Conservation (phyloP, 441 rosid genomes). For the Capsella rubella region DNA sequence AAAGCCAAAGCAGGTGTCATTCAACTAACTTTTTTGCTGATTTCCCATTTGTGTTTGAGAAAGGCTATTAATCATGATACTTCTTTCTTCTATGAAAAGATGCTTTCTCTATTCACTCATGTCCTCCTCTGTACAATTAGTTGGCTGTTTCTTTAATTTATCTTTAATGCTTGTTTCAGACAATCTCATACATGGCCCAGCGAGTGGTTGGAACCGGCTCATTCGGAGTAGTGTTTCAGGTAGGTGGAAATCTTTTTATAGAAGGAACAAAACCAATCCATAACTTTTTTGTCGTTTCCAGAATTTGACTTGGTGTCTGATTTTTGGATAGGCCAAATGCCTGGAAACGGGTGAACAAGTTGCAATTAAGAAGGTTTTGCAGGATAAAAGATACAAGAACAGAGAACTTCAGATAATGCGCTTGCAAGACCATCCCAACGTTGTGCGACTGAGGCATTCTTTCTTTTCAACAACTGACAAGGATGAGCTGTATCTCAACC, state of each 20-base stretch:
- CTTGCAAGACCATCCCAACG: conserved; percentile 80
- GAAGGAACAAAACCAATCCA: conserved; percentile 8
- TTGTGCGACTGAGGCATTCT: conserved; percentile 76
- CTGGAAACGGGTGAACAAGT: conserved; percentile 82
- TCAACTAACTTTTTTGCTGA: conserved; percentile 18
- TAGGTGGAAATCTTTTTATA: conserved; percentile 40
- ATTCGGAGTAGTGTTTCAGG: conserved; percentile 95
- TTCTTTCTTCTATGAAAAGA: conserved; percentile 1
- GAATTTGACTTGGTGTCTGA: conserved; percentile 19
- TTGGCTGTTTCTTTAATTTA: conserved; percentile 23
- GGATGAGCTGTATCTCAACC: conserved; percentile 82
- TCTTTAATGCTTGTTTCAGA: conserved; percentile 53
- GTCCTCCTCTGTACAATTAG: not conserved
- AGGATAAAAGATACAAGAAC: conserved; percentile 95
- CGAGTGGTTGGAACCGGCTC: conserved; percentile 93
- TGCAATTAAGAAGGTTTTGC: conserved; percentile 93
- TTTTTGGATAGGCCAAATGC: conserved; percentile 72
- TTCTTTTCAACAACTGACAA: conserved; percentile 84
- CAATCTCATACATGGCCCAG: conserved; percentile 90
- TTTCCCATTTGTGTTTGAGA: conserved; percentile 32
- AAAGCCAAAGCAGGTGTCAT: conserved; percentile 85
- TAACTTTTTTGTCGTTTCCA: conserved; percentile 10
- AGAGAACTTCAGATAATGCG: conserved; percentile 94
- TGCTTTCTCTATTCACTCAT: conserved; percentile 9
- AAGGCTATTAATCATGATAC: not conserved